A percentile compares a stretch with the other conserved stretches of the same genome.
These are phyloP conservation scores for Penicillium lividum DNA, from an alignment of 495 filamentous ascomycete species.

Conservation along the genomic window DNA sequence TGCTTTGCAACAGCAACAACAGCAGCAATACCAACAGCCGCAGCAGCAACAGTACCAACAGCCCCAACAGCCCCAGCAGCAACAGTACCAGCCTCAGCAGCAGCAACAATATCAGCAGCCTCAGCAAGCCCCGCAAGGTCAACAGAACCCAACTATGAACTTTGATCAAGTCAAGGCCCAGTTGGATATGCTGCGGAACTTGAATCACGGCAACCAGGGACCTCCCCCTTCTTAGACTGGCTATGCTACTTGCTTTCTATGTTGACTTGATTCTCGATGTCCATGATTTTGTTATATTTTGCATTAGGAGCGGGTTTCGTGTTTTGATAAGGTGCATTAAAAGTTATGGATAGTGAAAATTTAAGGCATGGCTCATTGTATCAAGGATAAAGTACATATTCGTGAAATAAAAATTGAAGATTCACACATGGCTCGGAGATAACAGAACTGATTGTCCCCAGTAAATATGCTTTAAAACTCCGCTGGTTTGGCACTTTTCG, in stretches of 20 bases:
- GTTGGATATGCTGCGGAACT: conserved; percentile 46
- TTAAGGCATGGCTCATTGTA: conserved; percentile 7
- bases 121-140: conserved; percentile 44
- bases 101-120: conserved; percentile 39
- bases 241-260: conserved; percentile 8
- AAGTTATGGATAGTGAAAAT: conserved; percentile 15
- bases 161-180: conserved; percentile 50
- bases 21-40: conserved; percentile 41
- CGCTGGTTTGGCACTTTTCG: conserved; percentile 63
- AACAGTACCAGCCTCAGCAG: conserved; percentile 26
- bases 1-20: conserved; percentile 43
- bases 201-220: conserved; percentile 41
- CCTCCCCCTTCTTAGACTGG: conserved; percentile 36
- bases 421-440: conserved; percentile 12
- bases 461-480: conserved; percentile 18
- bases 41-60: conserved; percentile 30
- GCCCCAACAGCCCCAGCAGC: conserved; percentile 37
- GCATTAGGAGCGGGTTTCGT: conserved; percentile 31
- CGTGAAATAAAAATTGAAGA: conserved; percentile 12
- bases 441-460: background rate
- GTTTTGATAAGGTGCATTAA: conserved; percentile 12
- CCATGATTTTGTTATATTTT: conserved; percentile 26
- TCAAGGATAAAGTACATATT: conserved; percentile 21
- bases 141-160: conserved; percentile 37
- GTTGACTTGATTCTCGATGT: conserved; percentile 13